Base-by-base conservation (phyloP, 2,329 filamentous ascomycete genomes). In the Aspergillus thermomutatus region DNA sequence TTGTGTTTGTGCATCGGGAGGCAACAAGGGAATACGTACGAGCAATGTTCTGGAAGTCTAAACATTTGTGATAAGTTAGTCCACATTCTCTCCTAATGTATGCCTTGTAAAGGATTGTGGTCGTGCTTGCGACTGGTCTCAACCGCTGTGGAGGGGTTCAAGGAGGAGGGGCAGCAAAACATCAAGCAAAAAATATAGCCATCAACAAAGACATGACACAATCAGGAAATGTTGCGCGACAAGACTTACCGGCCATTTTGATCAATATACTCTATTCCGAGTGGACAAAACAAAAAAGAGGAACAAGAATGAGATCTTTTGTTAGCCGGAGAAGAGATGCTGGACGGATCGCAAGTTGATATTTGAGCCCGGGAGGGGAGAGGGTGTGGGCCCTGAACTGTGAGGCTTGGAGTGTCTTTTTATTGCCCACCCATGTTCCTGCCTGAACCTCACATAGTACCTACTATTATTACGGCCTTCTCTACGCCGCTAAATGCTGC, bases 1-100 rank as follows among this genome's bases (percentile, higher is more conserved):
- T 5, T 10, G 10, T 46, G 41, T 45, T 45, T 11, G 41, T 23
- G 46, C 17, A n/a, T 3, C 11, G 25, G 27, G 26, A 17, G 28
- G 27, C 10, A 43, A 21, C 45, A 14, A 40, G 21, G 53, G 31
- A 46, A 50, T 40, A 75, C 75, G 56, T 73, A 78, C 76, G 62
- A 64, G 75, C 75, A 61, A 78, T 69, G 28, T 9, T 50, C 34
- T 60, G 51, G 66, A 75, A 78, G 64, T 75, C 75, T 77, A 53
- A 2, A 57, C 8, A 21, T 23, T n/a, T 48, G 45, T 23, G 45
- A 37, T 47, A 2, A 47, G 54, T 68, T 59, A 67, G 65, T 49
- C 7, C 41, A 31, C 26, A 52, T 25, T n/a, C 40, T 34, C 9
- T 7, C 23, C 53, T 14, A 17, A 21, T 37, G 5, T 37, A 37